Conservation (phyloP, 2,329 filamentous ascomycete genomes). For the Cordyceps javanica region DNA sequence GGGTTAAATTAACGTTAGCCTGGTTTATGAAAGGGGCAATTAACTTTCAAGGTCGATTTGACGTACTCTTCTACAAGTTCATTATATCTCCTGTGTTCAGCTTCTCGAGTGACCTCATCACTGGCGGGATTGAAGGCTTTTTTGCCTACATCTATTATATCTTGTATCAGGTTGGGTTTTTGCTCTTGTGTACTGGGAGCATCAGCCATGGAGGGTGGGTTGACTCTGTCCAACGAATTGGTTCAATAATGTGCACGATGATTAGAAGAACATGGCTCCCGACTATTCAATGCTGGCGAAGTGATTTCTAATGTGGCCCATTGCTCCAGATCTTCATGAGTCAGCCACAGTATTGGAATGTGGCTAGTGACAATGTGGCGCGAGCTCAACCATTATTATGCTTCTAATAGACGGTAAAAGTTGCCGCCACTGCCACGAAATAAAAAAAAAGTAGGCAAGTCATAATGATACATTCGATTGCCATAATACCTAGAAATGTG, state of each 20-base stretch:
- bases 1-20: too few relatives aligned
- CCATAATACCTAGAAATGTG: too few relatives aligned
- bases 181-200: constrained; percentile 17
- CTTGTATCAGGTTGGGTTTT: constrained; percentile 27
- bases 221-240: not conserved
- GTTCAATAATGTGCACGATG: not conserved
- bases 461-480: too few relatives aligned
- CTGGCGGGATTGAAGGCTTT: constrained; percentile 43
- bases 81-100: constrained; percentile 35
- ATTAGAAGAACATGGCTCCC: not conserved
- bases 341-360: not conserved
- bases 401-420: too few relatives aligned
- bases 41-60: not conserved
- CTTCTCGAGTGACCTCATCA: constrained; percentile 27
- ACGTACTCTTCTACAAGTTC: constrained; percentile 44
- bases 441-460: too few relatives aligned
- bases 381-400: too few relatives aligned
- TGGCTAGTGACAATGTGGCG: constrained; percentile 1
- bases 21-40: not conserved
- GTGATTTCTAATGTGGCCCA: not conserved
- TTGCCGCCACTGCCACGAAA: not conserved
- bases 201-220: constrained; percentile 21
- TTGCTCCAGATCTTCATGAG: not conserved
- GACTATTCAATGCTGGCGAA: not conserved
- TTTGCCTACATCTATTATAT: constrained; percentile 34